Base-by-base conservation (phyloP, 2,329 filamentous ascomycete species). In the Ceratocystis diversiconidia region DNA sequence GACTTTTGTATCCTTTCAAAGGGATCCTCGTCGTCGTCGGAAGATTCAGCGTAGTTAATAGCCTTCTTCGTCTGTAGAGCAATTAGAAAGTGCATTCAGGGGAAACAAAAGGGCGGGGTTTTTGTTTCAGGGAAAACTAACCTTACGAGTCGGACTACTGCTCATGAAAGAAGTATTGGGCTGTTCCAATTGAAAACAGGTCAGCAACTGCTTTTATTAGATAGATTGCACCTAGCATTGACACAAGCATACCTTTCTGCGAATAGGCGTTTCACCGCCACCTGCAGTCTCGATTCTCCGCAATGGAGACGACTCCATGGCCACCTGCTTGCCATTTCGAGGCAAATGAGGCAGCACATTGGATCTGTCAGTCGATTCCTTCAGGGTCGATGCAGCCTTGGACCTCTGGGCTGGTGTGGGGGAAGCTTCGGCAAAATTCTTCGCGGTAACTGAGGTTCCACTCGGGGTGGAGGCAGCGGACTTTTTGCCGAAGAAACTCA, bases 31-130 rank as follows among this genome's bases (percentile, higher is more conserved):
- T 90, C 87, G 63, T 90, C 87, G 59, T 89, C 88, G 57, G 89
- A 90, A 1, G 89, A 91, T 72, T 96, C 92, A 69, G 88, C 86
- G 73, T 97, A 97, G 73, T 82, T 94, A 69, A 94, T 81, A 0
- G 74, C 73, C 72, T 82, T 84, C 70, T 79, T 83, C 2, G 73
- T 74, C 82, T 84, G 63, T 0, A 62, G 15, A 4, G 1, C 1
- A 1, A 25, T 62, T 59, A 19, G 32, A 22, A 43, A 57, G 63
- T 46, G 12, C 46, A 32, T 4, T 32, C 32, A 3, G 30, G 19
- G 25, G 7, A 6, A 25, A 22, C 48, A 25, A 12, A 25, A 8
- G 48, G 48, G 22, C 12, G 10, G 25, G 10, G 5, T 15, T n/a
- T 28, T 22, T 5, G 15, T 17, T 19, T 17, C 17, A 5, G 1